Percentiles rank a stretch among this genome's conserved stretches.
phyloP scores from a whole-genome alignment of 345 rosid genomes.

The Hypericum perforatum region DNA sequence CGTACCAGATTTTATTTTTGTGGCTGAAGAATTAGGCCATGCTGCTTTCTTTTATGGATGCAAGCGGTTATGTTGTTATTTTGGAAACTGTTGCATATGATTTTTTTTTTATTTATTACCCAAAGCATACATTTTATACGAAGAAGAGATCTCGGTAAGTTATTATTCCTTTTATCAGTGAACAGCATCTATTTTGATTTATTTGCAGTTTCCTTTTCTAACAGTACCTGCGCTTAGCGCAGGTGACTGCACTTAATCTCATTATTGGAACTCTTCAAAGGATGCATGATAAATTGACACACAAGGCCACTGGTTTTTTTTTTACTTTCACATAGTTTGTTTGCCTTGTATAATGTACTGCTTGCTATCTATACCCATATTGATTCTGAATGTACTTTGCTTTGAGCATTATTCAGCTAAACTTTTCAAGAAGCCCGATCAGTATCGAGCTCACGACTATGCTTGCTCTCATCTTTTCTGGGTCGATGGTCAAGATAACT shows the following conservation, averaged over 20 bases:
- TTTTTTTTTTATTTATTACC: slow-evolving; percentile 96
- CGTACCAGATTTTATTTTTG: too few relatives aligned
- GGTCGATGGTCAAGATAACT: too few relatives aligned
- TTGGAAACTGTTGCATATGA: slow-evolving; percentile 95
- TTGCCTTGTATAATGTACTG: background rate
- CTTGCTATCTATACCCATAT: background rate
- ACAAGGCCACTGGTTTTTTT: slow-evolving; percentile 91
- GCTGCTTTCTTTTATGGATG: too few relatives aligned
- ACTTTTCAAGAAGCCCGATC: slow-evolving; percentile 97
- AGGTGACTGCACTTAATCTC: slow-evolving; percentile 81
- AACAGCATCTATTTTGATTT: background rate
- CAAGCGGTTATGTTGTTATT: too few relatives aligned
- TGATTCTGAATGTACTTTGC: slow-evolving; percentile 15
- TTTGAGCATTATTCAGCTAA: slow-evolving; percentile 81
- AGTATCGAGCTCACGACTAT: slow-evolving; percentile 92
- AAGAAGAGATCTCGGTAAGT: slow-evolving; percentile 96
- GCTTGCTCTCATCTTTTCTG: slow-evolving; percentile 91
- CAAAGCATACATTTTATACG: too few relatives aligned
- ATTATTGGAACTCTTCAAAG: slow-evolving; percentile 95
- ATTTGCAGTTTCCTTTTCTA: background rate
- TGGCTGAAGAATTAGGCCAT: too few relatives aligned
- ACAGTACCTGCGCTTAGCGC: slow-evolving; percentile 38
- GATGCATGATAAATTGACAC: slow-evolving; percentile 93
- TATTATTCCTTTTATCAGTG: slow-evolving; percentile 10
- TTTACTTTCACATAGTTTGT: slow-evolving; percentile 6